phyloP scores from a whole-genome alignment of 2,329 filamentous ascomycete genomes.

The Diaporthe longicolla region DNA sequence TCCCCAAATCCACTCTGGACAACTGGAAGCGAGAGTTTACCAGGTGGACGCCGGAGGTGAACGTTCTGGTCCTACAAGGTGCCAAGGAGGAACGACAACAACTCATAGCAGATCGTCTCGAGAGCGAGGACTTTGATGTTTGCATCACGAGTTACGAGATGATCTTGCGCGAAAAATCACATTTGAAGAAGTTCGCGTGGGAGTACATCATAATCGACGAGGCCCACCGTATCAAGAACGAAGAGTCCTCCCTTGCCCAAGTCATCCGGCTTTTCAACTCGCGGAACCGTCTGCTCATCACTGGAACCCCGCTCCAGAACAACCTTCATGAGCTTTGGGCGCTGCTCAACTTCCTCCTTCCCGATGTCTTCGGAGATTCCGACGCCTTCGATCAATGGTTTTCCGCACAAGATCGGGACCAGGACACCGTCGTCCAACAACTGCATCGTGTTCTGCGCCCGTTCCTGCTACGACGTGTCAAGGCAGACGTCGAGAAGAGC shows the following conservation, averaged over 20 bases:
- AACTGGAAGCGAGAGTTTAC: conserved; percentile 98
- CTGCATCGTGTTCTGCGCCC: conserved; percentile 93
- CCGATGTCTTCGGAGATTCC: conserved; percentile 96
- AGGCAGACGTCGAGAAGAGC: conserved; percentile 98
- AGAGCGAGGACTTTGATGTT: conserved; percentile 91
- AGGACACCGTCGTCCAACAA: conserved; percentile 96
- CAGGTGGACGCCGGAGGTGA: conserved; percentile 95
- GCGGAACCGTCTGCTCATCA: conserved; percentile 93
- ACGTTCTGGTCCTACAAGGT: conserved; percentile 93
- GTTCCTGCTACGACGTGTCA: conserved; percentile 95
- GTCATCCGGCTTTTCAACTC: conserved; percentile 98
- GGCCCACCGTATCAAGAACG: conserved; percentile 98
- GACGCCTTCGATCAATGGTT: conserved; percentile 99
- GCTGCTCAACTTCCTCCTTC: conserved; percentile 95
- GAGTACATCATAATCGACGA: conserved; percentile 99
- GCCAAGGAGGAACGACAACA: conserved; percentile 92
- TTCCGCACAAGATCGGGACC: conserved; percentile 88
- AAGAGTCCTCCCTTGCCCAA: conserved; percentile 95
- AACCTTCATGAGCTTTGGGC: conserved; percentile 99
- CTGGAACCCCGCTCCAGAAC: conserved; percentile 96
- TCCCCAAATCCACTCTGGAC: conserved; percentile 97
- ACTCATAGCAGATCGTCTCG: conserved; percentile 90
- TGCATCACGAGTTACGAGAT: conserved; percentile 99
- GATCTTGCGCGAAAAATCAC: conserved; percentile 94
- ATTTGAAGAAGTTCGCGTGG: conserved; percentile 98